These are phyloP conservation scores for Salix brachista DNA, from an alignment of 345 rosid genomes.

Conservation along the genomic window DNA sequence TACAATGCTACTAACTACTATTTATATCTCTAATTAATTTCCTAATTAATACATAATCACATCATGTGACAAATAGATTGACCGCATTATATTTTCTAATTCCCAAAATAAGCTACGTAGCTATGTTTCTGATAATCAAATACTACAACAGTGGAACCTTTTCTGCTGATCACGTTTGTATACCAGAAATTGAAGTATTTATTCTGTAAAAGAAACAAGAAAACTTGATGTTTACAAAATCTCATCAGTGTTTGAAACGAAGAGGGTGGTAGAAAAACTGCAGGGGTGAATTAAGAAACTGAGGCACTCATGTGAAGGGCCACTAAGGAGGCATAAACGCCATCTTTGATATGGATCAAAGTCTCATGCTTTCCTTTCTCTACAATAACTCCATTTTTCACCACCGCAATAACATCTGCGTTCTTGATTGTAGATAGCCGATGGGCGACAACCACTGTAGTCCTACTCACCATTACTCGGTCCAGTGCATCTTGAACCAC, in stretches of 20 bases:
- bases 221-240: background rate
- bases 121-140: too few relatives aligned
- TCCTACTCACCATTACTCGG: slow-evolving; percentile 54
- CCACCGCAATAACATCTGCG: slow-evolving; percentile 65
- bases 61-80: too few relatives aligned
- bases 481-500: slow-evolving; percentile 79
- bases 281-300: slow-evolving; percentile 1
- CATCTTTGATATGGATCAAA: slow-evolving; percentile 48
- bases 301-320: slow-evolving; percentile 49
- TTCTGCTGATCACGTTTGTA: background rate
- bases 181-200: background rate
- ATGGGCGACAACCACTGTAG: slow-evolving; percentile 68
- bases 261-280: background rate
- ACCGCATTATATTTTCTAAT: too few relatives aligned
- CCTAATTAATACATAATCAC: too few relatives aligned
- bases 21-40: too few relatives aligned
- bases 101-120: background rate
- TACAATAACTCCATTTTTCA: slow-evolving; percentile 53
- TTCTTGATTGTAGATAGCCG: slow-evolving; percentile 63
- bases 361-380: slow-evolving; percentile 68
- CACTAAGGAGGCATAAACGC: slow-evolving; percentile 61
- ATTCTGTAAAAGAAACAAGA: background rate
- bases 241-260: background rate
- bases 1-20: too few relatives aligned
- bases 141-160: background rate